Evolutionary conservation across 345 rosid species (phyloP).

Genomic region (Syzygium aromaticum): DNA sequence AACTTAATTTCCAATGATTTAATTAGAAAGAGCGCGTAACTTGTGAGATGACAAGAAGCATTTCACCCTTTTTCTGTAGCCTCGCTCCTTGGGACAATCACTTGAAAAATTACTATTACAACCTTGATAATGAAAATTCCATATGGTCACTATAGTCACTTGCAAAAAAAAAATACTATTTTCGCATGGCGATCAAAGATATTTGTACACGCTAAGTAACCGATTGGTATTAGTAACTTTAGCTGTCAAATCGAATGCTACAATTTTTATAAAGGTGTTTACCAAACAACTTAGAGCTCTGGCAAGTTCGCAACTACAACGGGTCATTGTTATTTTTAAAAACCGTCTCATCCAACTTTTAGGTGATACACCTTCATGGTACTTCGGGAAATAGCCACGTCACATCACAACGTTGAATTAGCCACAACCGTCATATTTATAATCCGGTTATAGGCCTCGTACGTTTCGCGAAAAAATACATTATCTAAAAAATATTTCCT

Average conservation of each 20-base stretch:
- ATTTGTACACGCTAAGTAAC: background rate
- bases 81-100: fast-evolving
- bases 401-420: too few species aligned
- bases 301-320: background rate
- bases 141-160: background rate
- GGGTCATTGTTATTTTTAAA: too few species aligned
- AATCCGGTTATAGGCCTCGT: too few species aligned
- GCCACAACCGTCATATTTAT: too few species aligned
- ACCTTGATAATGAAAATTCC: fast-evolving
- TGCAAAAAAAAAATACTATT: background rate
- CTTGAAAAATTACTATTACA: background rate
- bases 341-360: too few species aligned
- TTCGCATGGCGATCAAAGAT: fast-evolving
- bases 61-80: background rate
- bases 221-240: background rate
- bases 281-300: background rate
- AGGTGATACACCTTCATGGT: too few species aligned
- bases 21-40: fast-evolving
- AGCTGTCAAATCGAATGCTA: background rate
- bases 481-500: too few species aligned
- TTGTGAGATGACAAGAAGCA: background rate
- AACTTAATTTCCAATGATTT: background rate
- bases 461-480: too few species aligned
- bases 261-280: background rate
- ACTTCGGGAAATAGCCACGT: too few species aligned